These are phyloP conservation scores for Carpinus viminea DNA, from an alignment of 306 rosid species.

Conservation along the genomic window DNA sequence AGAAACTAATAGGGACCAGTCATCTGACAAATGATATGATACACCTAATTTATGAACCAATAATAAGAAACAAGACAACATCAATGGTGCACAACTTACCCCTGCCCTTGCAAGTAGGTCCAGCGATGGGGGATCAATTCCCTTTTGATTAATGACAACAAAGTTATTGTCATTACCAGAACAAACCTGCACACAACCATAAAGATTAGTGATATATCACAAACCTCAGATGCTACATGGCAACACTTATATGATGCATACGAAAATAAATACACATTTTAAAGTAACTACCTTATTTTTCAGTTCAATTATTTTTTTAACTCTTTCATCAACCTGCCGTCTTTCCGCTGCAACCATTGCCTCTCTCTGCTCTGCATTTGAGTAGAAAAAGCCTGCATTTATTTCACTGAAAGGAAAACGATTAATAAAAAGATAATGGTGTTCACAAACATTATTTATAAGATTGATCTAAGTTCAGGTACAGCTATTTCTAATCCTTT, in stretches of 20 bases:
- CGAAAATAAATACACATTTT: background rate
- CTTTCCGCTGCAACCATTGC: slow-evolving; percentile 96
- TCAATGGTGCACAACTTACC: slow-evolving; percentile 48
- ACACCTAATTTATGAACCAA: background rate
- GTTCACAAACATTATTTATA: slow-evolving; percentile 14
- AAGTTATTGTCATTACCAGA: slow-evolving; percentile 71
- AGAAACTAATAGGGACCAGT: background rate
- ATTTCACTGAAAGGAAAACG: slow-evolving; percentile 67
- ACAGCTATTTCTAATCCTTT: background rate
- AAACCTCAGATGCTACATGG: background rate
- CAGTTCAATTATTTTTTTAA: slow-evolving; percentile 79
- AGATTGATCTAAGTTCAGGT: background rate
- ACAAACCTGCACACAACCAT: slow-evolving; percentile 63
- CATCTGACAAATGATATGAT: background rate
- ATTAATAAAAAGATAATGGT: slow-evolving; percentile 14
- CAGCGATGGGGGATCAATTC: slow-evolving; percentile 97
- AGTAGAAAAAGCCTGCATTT: slow-evolving; percentile 98
- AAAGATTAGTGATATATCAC: background rate
- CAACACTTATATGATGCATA: slow-evolving; percentile 4
- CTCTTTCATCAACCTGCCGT: slow-evolving; percentile 87
- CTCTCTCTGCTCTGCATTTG: slow-evolving; percentile 96
- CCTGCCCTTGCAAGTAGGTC: slow-evolving; percentile 96
- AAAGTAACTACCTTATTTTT: slow-evolving; percentile 63
- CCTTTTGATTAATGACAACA: slow-evolving; percentile 90
- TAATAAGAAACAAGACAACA: background rate